Conservation (phyloP, 2,329 filamentous ascomycete species). For the Botrytis tulipae region DNA sequence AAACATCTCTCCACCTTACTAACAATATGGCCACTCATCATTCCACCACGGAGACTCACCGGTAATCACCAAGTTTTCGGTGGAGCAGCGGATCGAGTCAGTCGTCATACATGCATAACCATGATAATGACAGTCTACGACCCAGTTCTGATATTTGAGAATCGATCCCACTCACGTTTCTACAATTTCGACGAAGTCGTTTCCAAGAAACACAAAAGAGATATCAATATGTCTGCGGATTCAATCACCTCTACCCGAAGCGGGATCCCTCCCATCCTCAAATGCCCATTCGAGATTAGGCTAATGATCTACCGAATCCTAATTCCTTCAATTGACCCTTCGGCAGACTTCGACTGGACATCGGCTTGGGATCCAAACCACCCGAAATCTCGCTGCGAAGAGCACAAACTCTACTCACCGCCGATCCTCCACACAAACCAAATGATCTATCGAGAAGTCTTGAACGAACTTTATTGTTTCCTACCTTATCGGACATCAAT, state of each 20-base stretch:
- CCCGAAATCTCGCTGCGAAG: constrained; percentile 16
- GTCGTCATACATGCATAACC: constrained; percentile 21
- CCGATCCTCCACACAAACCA: constrained; percentile 19
- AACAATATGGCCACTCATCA: constrained; percentile 16
- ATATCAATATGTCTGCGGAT: constrained; percentile 5
- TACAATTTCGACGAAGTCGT: not conserved
- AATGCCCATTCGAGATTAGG: constrained; percentile 20
- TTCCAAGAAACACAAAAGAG: not conserved
- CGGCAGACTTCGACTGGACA: constrained; percentile 17
- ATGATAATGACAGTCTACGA: constrained; percentile 4
- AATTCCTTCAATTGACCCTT: constrained; percentile 19
- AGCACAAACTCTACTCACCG: constrained; percentile 19
- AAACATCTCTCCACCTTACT: constrained; percentile 16
- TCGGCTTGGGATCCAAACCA: constrained; percentile 18
- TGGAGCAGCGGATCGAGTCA: constrained; percentile 19
- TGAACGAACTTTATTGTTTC: constrained; percentile 21
- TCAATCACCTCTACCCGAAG: not conserved
- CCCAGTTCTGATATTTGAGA: constrained; percentile 5
- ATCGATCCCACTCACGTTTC: constrained; percentile 10
- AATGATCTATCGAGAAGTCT: constrained; percentile 19
- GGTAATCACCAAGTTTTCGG: constrained; percentile 16
- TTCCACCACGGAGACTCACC: constrained; percentile 13
- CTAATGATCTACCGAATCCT: constrained; percentile 19
- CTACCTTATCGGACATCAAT: constrained; percentile 17
- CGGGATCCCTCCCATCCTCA: constrained; percentile 18